These are phyloP conservation scores for Nicotiana rustica DNA, from an alignment of 305 asterid genomes.

Conservation along the genomic window DNA sequence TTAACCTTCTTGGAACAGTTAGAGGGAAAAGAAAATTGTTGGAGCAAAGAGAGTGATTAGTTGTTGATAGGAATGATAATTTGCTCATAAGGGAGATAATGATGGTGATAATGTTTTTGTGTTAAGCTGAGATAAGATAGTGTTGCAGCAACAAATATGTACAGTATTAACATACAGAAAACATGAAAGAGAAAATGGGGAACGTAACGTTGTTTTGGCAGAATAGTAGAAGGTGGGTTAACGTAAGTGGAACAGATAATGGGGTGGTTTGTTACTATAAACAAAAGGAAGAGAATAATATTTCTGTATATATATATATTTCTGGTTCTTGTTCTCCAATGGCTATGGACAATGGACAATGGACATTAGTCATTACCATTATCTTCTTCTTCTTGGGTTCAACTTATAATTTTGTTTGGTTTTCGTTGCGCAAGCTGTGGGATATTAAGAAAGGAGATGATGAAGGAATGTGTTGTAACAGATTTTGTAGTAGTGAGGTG, in stretches of 20 bases:
- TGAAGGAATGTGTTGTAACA: not conserved
- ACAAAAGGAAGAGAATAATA: not conserved
- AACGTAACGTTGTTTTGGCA: not conserved
- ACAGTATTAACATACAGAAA: not conserved
- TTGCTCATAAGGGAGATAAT: slow-evolving; percentile 50
- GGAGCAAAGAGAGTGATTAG: slow-evolving; percentile 34
- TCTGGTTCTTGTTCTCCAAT: not conserved
- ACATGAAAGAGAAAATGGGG: not conserved
- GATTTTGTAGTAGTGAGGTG: not conserved
- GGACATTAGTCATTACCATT: not conserved
- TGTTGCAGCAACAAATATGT: no score
- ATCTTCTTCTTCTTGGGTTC: not conserved
- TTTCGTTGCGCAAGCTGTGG: not conserved
- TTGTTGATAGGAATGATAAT: slow-evolving; percentile 40
- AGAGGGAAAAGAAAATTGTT: slow-evolving; percentile 35
- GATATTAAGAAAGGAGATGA: not conserved
- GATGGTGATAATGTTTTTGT: no score
- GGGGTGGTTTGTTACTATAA: not conserved
- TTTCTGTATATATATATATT: not conserved
- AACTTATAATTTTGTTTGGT: not conserved
- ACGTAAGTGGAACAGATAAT: slow-evolving; percentile 28
- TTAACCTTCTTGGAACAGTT: not conserved
- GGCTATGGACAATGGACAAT: not conserved
- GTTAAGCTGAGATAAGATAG: no score
- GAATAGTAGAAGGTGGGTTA: slow-evolving; percentile 12